phyloP scores from a whole-genome alignment of 1,284 basidiomycete genomes.

The Malassezia sp. region DNA sequence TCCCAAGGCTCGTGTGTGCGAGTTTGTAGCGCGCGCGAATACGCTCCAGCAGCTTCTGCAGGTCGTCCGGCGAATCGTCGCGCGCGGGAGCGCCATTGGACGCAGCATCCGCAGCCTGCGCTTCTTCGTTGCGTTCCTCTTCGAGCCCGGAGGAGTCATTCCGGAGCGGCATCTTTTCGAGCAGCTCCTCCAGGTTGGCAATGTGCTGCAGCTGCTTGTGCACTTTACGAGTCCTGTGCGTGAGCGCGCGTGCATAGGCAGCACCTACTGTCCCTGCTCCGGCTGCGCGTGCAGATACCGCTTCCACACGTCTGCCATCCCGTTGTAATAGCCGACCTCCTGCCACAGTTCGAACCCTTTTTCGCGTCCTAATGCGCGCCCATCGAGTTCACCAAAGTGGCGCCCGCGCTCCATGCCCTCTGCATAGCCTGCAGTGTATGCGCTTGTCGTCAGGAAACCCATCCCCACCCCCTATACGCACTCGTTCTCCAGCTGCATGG shows the following conservation, averaged over 20 bases:
- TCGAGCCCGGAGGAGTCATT: constrained; percentile 46
- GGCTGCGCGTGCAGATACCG: constrained; percentile 4
- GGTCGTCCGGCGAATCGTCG: constrained; percentile 43
- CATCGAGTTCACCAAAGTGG: constrained; percentile 81
- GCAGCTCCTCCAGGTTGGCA: constrained; percentile 57
- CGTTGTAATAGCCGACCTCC: constrained; percentile 83
- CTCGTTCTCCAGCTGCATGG: too few species aligned
- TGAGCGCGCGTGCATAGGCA: too few species aligned
- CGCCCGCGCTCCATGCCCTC: constrained; percentile 72
- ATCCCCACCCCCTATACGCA: too few species aligned
- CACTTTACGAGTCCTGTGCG: constrained; percentile 19
- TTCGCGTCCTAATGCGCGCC: constrained; percentile 73
- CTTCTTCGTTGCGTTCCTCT: not conserved
- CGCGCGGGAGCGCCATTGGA: too few species aligned
- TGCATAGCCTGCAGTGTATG: constrained; percentile 65
- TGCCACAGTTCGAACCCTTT: constrained; percentile 95
- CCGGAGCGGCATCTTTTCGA: constrained; percentile 60
- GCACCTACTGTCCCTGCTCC: not conserved
- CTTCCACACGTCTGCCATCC: constrained; percentile 63
- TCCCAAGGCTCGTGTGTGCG: constrained; percentile 69
- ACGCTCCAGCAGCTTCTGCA: constrained; percentile 69
- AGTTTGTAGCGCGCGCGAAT: constrained; percentile 79
- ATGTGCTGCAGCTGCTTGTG: constrained; percentile 55
- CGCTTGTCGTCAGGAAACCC: constrained; percentile 51
- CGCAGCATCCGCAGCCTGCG: constrained; percentile 7